Base-by-base conservation (phyloP, 257 asterid genomes). In the Rehmannia glutinosa region DNA sequence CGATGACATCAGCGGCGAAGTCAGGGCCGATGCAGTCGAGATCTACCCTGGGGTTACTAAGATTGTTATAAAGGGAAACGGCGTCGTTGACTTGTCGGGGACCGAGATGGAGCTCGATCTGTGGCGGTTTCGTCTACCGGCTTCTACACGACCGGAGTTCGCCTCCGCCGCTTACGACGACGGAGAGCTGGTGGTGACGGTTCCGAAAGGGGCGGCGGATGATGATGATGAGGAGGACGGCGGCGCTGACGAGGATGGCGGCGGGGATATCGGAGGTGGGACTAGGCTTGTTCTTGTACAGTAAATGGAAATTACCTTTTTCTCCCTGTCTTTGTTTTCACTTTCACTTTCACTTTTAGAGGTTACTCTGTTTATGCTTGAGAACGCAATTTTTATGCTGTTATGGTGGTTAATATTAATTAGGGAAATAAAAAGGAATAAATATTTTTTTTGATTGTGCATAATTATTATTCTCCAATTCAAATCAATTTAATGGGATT, bases 71-170 rank as follows among this genome's bases (percentile, higher is more conserved):
- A 73, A 81, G 57, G 89, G 81, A 24, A 73, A 65, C 56, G 80
- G 74, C 59, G 81, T 58, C 51, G 74, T 57, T 15, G 90, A 73
- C 46, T 43, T 76, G 5, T 71, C 73, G 24, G 84, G 84, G 16
- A 80, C 77, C 19, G 96, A 80, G 1, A 69, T 90, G 58, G 97
- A 79, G 79, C 83, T 87, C 49, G 90, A 86, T 62, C 20, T 86
- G 73, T 90, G 96, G 97, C 85, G 97, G 79, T 86, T 87, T 35
- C 84, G 97, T 52, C 87, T 90, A 19, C 96, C 97, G 21, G 79
- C 70, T 0, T 71, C 79, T 23, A 84, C 91, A 1, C 75, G 58
- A n/a, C 91, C 96, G 64, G 90, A 84, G 77, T 77, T 85, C 61
- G 97, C 86, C 28, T 77, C 81, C 1, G 94, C 90, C 19, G 78